Percentiles rank a stretch among this genome's conserved stretches.
These are phyloP conservation scores for Xylaria sp. DNA, from an alignment of 2,329 filamentous ascomycete species.

Conservation along the genomic window DNA sequence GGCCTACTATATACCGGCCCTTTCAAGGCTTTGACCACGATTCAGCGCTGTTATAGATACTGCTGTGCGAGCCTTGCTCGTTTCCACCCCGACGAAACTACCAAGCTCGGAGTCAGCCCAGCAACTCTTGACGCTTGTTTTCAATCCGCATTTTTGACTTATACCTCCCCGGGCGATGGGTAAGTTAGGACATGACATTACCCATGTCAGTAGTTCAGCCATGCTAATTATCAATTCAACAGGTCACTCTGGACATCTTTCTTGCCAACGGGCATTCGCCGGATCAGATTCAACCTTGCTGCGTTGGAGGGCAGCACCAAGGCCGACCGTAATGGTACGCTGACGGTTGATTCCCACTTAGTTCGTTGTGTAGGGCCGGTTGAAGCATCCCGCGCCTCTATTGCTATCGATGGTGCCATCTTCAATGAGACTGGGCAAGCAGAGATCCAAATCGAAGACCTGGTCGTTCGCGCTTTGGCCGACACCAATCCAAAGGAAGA, in stretches of 20 bases:
- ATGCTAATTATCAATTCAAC: slow-evolving; percentile 19
- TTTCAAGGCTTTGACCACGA: slow-evolving; percentile 51
- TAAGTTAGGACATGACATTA: slow-evolving; percentile 35
- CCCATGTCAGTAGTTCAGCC: not conserved
- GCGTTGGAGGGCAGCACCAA: slow-evolving; percentile 37
- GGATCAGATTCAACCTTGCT: slow-evolving; percentile 54
- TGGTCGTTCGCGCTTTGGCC: slow-evolving; percentile 46
- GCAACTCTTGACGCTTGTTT: slow-evolving; percentile 57
- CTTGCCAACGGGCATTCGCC: slow-evolving; percentile 52
- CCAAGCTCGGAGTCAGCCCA: slow-evolving; percentile 52
- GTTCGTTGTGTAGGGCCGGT: slow-evolving; percentile 31
- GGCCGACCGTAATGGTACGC: slow-evolving; percentile 37
- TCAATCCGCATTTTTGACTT: slow-evolving; percentile 56
- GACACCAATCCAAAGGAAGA: slow-evolving; percentile 47
- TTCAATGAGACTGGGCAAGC: slow-evolving; percentile 45
- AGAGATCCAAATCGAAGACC: slow-evolving; percentile 47
- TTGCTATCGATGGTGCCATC: slow-evolving; percentile 45
- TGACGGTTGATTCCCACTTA: slow-evolving; percentile 51
- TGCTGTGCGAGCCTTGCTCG: slow-evolving; percentile 49
- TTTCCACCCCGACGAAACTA: slow-evolving; percentile 53
- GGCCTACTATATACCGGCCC: slow-evolving; percentile 56
- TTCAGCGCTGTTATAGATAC: slow-evolving; percentile 53
- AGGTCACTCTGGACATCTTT: slow-evolving; percentile 57
- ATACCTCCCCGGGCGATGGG: slow-evolving; percentile 55
- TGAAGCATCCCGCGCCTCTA: slow-evolving; percentile 47